These are phyloP conservation scores for Backusella sp. DNA, from an alignment of 192 early-diverging fungal genomes.

Conservation along the genomic window DNA sequence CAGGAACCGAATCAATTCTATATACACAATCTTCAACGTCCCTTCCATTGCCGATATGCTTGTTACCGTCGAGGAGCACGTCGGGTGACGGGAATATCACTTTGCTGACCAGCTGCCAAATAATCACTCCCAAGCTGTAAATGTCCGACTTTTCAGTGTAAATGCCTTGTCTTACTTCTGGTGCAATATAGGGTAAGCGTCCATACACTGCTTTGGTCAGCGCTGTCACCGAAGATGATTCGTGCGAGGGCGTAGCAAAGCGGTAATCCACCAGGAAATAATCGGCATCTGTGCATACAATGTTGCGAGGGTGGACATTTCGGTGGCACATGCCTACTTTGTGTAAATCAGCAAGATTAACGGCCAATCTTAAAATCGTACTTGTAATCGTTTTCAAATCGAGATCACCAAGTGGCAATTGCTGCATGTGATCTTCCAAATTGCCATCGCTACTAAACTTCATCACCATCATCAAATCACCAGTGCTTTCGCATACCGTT, in stretches of 20 bases:
- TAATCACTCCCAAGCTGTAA: constrained; percentile 51
- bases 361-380: constrained; percentile 33
- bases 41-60: not conserved
- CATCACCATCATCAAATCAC: constrained; percentile 44
- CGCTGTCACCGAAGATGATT: constrained; percentile 28
- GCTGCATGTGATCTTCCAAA: constrained; percentile 36
- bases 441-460: constrained; percentile 37
- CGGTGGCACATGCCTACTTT: constrained; percentile 29
- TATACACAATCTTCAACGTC: constrained; percentile 19
- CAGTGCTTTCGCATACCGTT: constrained; percentile 35
- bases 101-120: constrained; percentile 46
- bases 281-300: constrained; percentile 33
- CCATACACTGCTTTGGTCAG: constrained; percentile 35
- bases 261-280: constrained; percentile 39
- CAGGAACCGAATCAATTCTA: constrained; percentile 29
- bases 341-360: constrained; percentile 30
- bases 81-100: constrained; percentile 34
- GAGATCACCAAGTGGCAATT: constrained; percentile 23
- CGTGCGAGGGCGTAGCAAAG: constrained; percentile 23
- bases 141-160: constrained; percentile 45
- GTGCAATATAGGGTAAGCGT: constrained; percentile 42
- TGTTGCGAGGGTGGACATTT: constrained; percentile 35
- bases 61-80: constrained; percentile 21
- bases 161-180: constrained; percentile 25
- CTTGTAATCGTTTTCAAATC: constrained; percentile 31